Evolutionary conservation across 192 early-diverging fungal genomes (phyloP).

Genomic region (Spizellomyces punctatus): DNA sequence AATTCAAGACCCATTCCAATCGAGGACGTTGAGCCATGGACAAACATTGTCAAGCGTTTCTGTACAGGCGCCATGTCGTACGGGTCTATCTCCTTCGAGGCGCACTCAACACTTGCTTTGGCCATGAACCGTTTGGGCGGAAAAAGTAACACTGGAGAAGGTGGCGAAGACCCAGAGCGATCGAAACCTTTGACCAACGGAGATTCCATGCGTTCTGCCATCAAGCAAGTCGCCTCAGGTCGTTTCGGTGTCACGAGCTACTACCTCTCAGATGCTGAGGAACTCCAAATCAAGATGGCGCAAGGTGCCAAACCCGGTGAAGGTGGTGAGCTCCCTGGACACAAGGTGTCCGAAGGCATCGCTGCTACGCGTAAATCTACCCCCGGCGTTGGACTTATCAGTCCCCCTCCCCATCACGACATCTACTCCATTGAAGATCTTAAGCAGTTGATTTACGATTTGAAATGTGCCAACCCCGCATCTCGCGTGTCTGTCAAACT

Average conservation of each 20-base stretch:
- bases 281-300: conserved; percentile 99
- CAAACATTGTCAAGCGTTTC: conserved; percentile 92
- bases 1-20: conserved; percentile 75
- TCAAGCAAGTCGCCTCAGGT: conserved; percentile 98
- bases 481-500: conserved; percentile 97
- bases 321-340: conserved; percentile 83
- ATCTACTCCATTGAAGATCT: conserved; percentile 99
- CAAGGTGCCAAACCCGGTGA: conserved; percentile 99
- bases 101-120: conserved; percentile 87
- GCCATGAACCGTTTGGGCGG: conserved; percentile 97
- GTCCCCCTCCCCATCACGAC: conserved; percentile 98
- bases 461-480: conserved; percentile 89
- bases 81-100: conserved; percentile 93
- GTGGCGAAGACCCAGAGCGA: conserved; percentile 91
- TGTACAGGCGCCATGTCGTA: conserved; percentile 99
- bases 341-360: conserved; percentile 59
- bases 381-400: conserved; percentile 93
- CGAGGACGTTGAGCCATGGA: conserved; percentile 98
- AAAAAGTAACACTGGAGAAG: conserved; percentile 98
- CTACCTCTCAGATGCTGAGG: conserved; percentile 93
- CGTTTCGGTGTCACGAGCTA: conserved; percentile 96
- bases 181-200: conserved; percentile 75
- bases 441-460: conserved; percentile 97
- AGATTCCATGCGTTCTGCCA: conserved; percentile 83
- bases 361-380: conserved; percentile 90